Base-by-base conservation (phyloP, 176 grass and related monocot species). In the Chloris gayana region DNA sequence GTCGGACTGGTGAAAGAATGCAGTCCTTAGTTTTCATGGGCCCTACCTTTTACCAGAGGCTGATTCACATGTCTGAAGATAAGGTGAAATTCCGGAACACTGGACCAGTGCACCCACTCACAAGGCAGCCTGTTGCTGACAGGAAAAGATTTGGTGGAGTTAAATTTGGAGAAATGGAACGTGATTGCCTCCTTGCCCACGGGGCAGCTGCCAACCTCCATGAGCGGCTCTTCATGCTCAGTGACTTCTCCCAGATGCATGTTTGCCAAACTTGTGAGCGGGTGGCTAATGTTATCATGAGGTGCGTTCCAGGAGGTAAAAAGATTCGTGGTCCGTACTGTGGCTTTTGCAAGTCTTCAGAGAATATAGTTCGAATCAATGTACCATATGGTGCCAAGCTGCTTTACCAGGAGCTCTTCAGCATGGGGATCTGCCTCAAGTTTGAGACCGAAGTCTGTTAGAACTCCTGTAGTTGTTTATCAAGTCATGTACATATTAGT, bases 51-150 rank as follows among this genome's bases (percentile, higher is more conserved):
- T 95, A 98, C 64, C 96, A 95, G 82, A 78, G 92, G 70, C 81
- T 98, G 64, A 89, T 86, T 19, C 96, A 95, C 71, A 95, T 98
- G 96, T 82, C 90, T 0, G 92, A 98, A 80, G 96, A 98, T 34
- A 98, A 98, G 86, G 96, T 98, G 19, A 98, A 98, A 15, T 98
- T 98, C 83, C 84, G 95, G 9, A 98, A 98, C 13, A 98, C 95
- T 0, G 95, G 95, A 6, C 95, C 92, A 2, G 95, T 95, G 26
- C 95, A 98, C 69, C 92, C 95, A 0, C 80, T 98, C 42, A 98
- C 95, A 41, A 72, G 95, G 53, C 95, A 98, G 38, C 88, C 95
- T 1, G 95, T 93, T 2, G 88, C 84, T 0, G 95, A 98, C 84
- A 75, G 88, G 62, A 98, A 92, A 34, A 84, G 92, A 62, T 98